Evolutionary conservation across 2,329 filamentous ascomycete species (phyloP).

Genomic region (Nectriaceae sp.): DNA sequence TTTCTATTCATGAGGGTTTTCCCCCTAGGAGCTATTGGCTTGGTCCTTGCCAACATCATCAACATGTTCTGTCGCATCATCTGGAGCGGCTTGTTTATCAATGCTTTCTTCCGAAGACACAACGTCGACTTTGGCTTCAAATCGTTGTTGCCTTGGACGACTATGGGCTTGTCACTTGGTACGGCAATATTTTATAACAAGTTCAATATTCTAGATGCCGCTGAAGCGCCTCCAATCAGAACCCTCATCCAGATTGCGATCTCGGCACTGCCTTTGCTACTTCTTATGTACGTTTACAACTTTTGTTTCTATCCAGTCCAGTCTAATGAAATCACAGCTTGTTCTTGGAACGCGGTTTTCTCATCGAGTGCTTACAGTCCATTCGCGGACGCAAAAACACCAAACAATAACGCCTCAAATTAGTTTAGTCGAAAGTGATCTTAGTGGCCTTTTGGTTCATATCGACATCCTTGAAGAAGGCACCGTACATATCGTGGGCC

Average conservation of each 20-base stretch:
- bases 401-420: conserved; percentile 27
- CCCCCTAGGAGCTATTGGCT: conserved; percentile 71
- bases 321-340: conserved; percentile 43
- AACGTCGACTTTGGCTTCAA: conserved; percentile 34
- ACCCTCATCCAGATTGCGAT: conserved; percentile 49
- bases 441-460: conserved; percentile 84
- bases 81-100: conserved; percentile 79
- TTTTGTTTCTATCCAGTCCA: conserved; percentile 11
- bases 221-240: conserved; percentile 29
- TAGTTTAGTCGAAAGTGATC: conserved; percentile 76
- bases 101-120: conserved; percentile 57
- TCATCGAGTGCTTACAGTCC: conserved; percentile 51
- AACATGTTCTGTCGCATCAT: conserved; percentile 86
- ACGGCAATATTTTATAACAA: conserved; percentile 29
- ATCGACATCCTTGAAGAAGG: conserved; percentile 90
- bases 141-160: conserved; percentile 30
- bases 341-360: conserved; percentile 55
- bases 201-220: conserved; percentile 25
- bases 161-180: conserved; percentile 29
- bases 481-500: conserved; percentile 91
- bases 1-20: conserved; percentile 73
- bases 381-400: conserved; percentile 37
- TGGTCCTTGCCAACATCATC: conserved; percentile 84
- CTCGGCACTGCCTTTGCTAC: conserved; percentile 53
- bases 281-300: conserved; percentile 59